Conservation (phyloP, 768 basidiomycete species). For the Clavulina sp. region DNA sequence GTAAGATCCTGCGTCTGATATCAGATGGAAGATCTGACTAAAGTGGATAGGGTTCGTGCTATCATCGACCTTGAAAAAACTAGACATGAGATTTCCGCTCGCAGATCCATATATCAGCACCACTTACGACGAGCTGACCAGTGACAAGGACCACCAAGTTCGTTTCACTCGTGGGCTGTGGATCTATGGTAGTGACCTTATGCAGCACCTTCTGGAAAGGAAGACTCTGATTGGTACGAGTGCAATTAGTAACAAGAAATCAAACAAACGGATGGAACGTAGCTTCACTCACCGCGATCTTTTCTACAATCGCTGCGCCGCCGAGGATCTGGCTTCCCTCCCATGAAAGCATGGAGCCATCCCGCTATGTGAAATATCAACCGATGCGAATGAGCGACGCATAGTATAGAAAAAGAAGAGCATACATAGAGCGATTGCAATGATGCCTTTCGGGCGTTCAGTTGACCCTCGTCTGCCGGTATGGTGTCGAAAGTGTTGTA, state of each 20-base stretch:
- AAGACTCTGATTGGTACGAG: conserved; percentile 29
- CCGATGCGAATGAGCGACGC: background rate
- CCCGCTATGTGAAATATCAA: conserved; percentile 32
- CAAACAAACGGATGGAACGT: background rate
- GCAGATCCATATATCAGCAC: conserved; percentile 1
- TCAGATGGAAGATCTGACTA: conserved; percentile 86
- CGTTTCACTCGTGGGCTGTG: conserved; percentile 57
- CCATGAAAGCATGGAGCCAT: conserved; percentile 69
- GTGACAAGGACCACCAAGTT: conserved; percentile 69
- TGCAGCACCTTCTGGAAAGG: conserved; percentile 75
- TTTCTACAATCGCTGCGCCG: conserved; percentile 37
- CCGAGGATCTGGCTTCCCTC: conserved; percentile 51
- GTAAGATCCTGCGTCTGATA: conserved; percentile 54
- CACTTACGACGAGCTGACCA: conserved; percentile 56
- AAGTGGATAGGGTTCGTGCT: conserved; percentile 64
- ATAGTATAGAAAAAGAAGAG: conserved; percentile 23
- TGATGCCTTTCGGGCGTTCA: conserved; percentile 28
- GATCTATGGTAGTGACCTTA: conserved; percentile 66
- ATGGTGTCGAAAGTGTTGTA: conserved; percentile 52
- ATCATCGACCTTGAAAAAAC: conserved; percentile 53
- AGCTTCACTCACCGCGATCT: conserved; percentile 40
- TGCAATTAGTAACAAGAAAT: background rate
- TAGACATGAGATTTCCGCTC: background rate
- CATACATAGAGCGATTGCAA: conserved; percentile 57
- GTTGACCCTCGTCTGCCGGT: too few species aligned